A percentile compares a stretch with the other conserved stretches of the same genome.
phyloP scores from a whole-genome alignment of 2,329 filamentous ascomycete genomes.

The Colletotrichum tanaceti region DNA sequence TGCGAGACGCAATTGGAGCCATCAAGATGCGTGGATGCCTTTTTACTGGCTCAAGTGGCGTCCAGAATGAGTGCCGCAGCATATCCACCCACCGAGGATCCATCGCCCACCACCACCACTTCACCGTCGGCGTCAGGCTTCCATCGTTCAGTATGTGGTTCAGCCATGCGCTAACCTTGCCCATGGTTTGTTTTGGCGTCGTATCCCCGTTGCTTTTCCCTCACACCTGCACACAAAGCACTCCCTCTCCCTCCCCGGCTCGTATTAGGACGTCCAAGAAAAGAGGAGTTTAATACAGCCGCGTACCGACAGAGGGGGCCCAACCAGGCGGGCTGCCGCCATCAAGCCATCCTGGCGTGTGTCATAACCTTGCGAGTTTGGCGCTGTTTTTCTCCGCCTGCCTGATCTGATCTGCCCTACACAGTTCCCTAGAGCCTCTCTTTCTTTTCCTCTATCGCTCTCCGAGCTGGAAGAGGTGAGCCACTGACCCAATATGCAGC shows the following conservation, averaged over 20 bases:
- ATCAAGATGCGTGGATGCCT: background rate
- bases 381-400: background rate
- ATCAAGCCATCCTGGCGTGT: slow-evolving; percentile 12
- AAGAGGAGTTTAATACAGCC: slow-evolving; percentile 24
- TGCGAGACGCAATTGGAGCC: background rate
- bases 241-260: background rate
- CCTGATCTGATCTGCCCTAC: slow-evolving; percentile 6
- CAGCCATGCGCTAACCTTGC: slow-evolving; percentile 12
- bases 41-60: slow-evolving; percentile 16
- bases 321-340: slow-evolving; percentile 21
- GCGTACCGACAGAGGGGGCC: slow-evolving; percentile 13
- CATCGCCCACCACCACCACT: background rate
- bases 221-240: background rate
- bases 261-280: slow-evolving; percentile 17
- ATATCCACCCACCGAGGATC: background rate
- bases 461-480: slow-evolving; percentile 17
- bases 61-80: background rate
- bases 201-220: slow-evolving; percentile 29
- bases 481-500: slow-evolving; percentile 21
- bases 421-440: background rate
- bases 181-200: slow-evolving; percentile 15
- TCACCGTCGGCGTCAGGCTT: background rate
- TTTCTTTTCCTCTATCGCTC: background rate
- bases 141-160: slow-evolving; percentile 3
- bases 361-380: slow-evolving; percentile 11